A percentile compares a stretch with the other conserved stretches of the same genome.
Conservation (phyloP, 75 land plant genomes). For the Selaginella tamariscina region DNA sequence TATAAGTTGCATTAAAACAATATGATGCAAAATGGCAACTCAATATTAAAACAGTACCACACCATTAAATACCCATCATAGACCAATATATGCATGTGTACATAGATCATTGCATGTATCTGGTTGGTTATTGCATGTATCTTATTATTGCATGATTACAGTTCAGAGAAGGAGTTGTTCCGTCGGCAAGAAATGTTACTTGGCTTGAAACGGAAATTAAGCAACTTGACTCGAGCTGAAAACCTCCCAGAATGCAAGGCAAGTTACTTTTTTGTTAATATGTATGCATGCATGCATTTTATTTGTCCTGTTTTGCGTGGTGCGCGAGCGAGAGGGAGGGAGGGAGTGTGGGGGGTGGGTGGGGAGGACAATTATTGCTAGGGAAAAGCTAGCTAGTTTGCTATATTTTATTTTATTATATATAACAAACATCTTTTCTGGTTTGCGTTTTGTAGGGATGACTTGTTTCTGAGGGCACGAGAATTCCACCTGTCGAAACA, state of each 20-base stretch:
- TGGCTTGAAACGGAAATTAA: slow-evolving; percentile 49
- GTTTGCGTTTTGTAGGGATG: slow-evolving; percentile 14
- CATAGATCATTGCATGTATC: too few species aligned
- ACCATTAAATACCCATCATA: too few species aligned
- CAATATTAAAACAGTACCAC: neutral
- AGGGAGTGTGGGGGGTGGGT: too few species aligned
- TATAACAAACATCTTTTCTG: neutral
- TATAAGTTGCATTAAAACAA: neutral
- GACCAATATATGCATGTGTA: neutral
- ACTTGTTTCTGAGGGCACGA: slow-evolving; percentile 16
- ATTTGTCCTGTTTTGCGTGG: too few species aligned
- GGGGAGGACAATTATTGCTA: too few species aligned
- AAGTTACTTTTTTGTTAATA: neutral
- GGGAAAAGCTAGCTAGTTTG: too few species aligned
- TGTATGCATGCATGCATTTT: too few species aligned
- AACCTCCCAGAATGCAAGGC: slow-evolving; percentile 30
- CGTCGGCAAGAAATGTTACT: slow-evolving; percentile 64
- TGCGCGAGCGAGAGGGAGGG: too few species aligned
- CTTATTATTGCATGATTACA: slow-evolving; percentile 15
- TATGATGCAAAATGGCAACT: neutral
- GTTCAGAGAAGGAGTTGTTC: slow-evolving; percentile 71
- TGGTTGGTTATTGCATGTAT: neutral
- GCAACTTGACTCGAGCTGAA: slow-evolving; percentile 75
- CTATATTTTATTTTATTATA: neutral
- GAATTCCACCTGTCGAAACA: slow-evolving; percentile 21